Conservation (phyloP, 768 basidiomycete species). For the Podaxis pistillaris region DNA sequence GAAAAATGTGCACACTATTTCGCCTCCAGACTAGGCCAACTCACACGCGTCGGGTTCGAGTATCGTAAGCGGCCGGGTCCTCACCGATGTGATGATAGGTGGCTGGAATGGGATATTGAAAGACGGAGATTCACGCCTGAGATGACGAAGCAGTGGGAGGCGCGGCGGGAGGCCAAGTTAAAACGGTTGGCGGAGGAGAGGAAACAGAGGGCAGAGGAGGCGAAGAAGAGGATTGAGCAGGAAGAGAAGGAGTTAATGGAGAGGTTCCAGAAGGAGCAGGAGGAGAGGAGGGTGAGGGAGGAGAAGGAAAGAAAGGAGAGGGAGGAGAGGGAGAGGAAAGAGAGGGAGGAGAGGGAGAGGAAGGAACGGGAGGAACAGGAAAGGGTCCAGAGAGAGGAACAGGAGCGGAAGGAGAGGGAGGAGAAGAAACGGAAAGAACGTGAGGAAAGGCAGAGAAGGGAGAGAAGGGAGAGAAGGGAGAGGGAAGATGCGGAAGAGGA, state of each 20-base stretch:
- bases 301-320: neutral
- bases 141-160: conserved; percentile 22
- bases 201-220: neutral
- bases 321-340: conserved; percentile 6
- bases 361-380: neutral
- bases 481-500: neutral
- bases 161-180: conserved; percentile 6
- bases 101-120: conserved; percentile 38
- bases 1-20: conserved; percentile 34
- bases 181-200: conserved; percentile 4
- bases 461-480: neutral
- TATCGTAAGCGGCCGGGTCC: conserved; percentile 38
- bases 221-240: conserved; percentile 2
- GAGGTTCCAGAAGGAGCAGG: conserved; percentile 4
- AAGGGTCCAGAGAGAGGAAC: neutral
- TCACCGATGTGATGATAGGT: conserved; percentile 39
- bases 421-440: neutral
- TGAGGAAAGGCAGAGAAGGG: neutral
- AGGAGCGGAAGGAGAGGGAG: neutral
- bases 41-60: conserved; percentile 37
- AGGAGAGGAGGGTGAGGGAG: conserved; percentile 8
- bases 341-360: neutral
- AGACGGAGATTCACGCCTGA: conserved; percentile 22
- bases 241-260: conserved; percentile 5
- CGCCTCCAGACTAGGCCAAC: conserved; percentile 28